Base-by-base conservation (phyloP, 2,329 filamentous ascomycete species). In the Cercospora zeina region DNA sequence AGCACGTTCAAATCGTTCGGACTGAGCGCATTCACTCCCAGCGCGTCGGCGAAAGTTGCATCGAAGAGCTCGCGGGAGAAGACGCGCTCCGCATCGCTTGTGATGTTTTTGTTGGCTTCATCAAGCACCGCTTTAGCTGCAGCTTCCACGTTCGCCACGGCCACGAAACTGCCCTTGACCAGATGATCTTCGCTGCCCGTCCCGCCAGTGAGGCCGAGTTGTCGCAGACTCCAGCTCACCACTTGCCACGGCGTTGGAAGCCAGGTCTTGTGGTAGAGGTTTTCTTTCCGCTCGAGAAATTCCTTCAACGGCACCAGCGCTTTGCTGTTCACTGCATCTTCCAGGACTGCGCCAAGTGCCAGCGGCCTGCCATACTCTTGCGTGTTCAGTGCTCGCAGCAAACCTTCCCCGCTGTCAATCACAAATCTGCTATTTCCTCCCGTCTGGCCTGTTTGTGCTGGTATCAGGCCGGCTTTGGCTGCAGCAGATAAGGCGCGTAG, bases 361-460 rank as follows among this genome's bases (percentile, higher is more conserved):
- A 93, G 82, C 1, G 95, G 95, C 50, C 87, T 84, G 1, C 95
- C 95, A 76, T 86, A 93, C 69, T 93, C 87, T 49, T 87, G 86
- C 54, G 83, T 89, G 67, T 93, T 88, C 58, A 99, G 80, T 36
- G 87, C 85, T 24, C 85, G 83, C 21, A 89, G 78, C 1, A 99
- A 82, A 31, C 85, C 81, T 36, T 89, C 85, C 69, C 83, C 80
- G 1, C 81, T 81, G 36, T 77, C 75, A 11, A 88, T 71, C 24
- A 80, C 77, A 27, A 87, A 75, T 34, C 81, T 78, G 68, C 83
- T 78, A 24, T 76, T 77, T 8, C 72, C 72, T 7, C 65, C 69
- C 24, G 71, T 73, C 4, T 57, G 37, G 24, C 57, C 62, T 8
- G 54, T 73, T 69, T 75, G 73, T 4, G 76, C 73, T 0, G 82